These are phyloP conservation scores for Vitis cinerea DNA, from an alignment of 164 flowering plant genomes.

Conservation along the genomic window DNA sequence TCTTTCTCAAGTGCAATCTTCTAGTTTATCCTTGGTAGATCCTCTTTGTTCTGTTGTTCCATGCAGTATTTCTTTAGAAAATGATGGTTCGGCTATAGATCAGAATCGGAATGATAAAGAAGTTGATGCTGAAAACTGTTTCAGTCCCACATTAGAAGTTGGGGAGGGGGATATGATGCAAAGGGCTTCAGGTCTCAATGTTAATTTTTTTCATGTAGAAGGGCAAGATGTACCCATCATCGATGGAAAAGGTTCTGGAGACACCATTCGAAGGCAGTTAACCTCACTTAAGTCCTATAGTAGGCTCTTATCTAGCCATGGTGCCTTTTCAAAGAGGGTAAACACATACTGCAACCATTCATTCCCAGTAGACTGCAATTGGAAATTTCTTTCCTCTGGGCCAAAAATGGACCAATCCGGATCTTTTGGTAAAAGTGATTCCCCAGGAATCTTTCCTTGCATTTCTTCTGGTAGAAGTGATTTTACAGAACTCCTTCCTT, in stretches of 20 bases:
- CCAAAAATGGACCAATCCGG: constrained; percentile 5
- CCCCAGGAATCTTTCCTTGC: constrained; percentile 6
- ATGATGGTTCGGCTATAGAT: constrained; percentile 14
- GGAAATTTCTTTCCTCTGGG: constrained; percentile 9
- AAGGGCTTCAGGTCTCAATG: constrained; percentile 7
- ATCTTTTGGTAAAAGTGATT: constrained; percentile 14
- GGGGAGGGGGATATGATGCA: constrained; percentile 13
- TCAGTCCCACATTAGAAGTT: constrained; percentile 13
- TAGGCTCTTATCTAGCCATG: constrained; percentile 23
- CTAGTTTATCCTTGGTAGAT: constrained; percentile 51
- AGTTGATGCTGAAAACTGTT: constrained; percentile 14
- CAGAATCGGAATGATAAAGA: constrained; percentile 21
- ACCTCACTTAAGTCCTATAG: constrained; percentile 60
- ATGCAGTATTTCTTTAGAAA: constrained; percentile 61
- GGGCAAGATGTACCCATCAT: constrained; percentile 10
- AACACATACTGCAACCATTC: constrained; percentile 8
- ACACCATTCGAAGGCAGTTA: constrained; percentile 24
- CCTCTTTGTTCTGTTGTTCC: constrained; percentile 94
- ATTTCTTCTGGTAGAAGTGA: constrained; percentile 13
- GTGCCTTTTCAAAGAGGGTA: constrained; percentile 4
- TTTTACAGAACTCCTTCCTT: constrained; percentile 1
- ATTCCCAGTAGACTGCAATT: constrained; percentile 3
- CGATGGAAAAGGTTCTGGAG: constrained; percentile 22
- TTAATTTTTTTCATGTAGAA: constrained; percentile 19
- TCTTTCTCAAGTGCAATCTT: constrained; percentile 44